Conservation (phyloP, 1,284 basidiomycete genomes). For the Peniophora sp. region DNA sequence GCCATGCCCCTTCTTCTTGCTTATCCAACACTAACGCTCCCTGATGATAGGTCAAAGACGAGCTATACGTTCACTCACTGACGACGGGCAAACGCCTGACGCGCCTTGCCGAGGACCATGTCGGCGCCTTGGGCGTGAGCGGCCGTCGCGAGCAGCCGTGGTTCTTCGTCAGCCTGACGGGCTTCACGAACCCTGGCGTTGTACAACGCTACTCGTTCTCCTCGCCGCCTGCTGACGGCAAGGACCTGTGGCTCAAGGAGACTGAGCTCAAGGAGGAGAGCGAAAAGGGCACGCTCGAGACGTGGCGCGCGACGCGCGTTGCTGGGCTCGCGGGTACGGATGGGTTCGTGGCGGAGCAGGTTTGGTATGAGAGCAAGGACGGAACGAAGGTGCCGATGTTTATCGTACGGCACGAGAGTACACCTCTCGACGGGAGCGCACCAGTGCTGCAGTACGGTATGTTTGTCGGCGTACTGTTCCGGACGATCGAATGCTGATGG, state of each 20-base stretch:
- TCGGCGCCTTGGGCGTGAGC: constrained; percentile 57
- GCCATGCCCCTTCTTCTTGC: not conserved
- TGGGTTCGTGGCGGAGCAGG: constrained; percentile 71
- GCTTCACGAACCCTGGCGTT: constrained; percentile 72
- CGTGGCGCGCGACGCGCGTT: constrained; percentile 56
- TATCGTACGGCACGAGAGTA: constrained; percentile 70
- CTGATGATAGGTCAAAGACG: constrained; percentile 61
- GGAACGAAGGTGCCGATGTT: constrained; percentile 85
- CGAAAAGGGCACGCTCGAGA: constrained; percentile 38
- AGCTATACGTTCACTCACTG: constrained; percentile 69
- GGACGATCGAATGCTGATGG: not conserved
- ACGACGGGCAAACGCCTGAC: constrained; percentile 45
- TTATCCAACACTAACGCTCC: not conserved
- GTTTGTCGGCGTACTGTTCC: not conserved
- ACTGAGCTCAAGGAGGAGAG: constrained; percentile 22
- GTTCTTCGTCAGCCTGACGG: constrained; percentile 62
- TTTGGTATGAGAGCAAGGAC: constrained; percentile 76
- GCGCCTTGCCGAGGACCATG: constrained; percentile 59
- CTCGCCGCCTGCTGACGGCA: no score
- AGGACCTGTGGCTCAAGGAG: no score
- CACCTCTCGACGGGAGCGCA: constrained; percentile 68
- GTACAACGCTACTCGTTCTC: constrained; percentile 18
- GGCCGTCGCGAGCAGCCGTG: constrained; percentile 52
- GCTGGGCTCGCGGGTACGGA: constrained; percentile 54
- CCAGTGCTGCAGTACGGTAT: constrained; percentile 74